Conservation (phyloP, 2,329 filamentous ascomycete species). For the Xylaria sp. region DNA sequence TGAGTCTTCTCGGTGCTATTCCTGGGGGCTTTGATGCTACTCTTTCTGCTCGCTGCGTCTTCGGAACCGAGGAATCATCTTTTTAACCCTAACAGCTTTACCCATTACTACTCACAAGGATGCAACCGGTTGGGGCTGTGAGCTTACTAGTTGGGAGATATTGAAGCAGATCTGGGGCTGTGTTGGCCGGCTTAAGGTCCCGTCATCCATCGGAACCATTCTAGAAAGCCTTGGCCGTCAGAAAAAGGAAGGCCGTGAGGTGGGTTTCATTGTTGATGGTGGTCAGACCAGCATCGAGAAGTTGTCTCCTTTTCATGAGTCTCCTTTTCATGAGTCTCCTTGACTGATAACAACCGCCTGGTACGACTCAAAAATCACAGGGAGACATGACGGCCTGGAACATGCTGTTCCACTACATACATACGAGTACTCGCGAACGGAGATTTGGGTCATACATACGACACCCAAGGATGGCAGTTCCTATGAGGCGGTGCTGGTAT, state of each 20-base stretch:
- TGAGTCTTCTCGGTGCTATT: background rate
- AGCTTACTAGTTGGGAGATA: background rate
- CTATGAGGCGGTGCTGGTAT: slow-evolving; percentile 3
- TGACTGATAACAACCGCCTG: background rate
- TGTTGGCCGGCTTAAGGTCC: background rate
- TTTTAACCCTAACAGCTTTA: background rate
- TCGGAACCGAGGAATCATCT: background rate
- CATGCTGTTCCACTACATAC: slow-evolving; percentile 1
- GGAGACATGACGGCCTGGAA: background rate
- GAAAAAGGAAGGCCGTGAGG: background rate
- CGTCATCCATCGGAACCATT: background rate
- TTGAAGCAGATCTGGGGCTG: background rate
- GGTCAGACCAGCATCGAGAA: background rate
- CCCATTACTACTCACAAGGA: background rate
- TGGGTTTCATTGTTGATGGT: background rate
- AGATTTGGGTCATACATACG: slow-evolving; percentile 2
- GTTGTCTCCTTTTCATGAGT: background rate
- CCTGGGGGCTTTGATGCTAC: background rate
- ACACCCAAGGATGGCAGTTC: slow-evolving; percentile 6
- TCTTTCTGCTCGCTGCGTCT: background rate
- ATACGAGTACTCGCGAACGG: too few species aligned
- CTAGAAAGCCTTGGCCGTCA: slow-evolving; percentile 1
- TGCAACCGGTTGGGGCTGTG: background rate
- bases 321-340: background rate
- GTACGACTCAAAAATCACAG: background rate